Evolutionary conservation across 257 asterid genomes (phyloP), one percentile per base, ranked within the genome.

Genomic region (Verbena officinalis): DNA sequence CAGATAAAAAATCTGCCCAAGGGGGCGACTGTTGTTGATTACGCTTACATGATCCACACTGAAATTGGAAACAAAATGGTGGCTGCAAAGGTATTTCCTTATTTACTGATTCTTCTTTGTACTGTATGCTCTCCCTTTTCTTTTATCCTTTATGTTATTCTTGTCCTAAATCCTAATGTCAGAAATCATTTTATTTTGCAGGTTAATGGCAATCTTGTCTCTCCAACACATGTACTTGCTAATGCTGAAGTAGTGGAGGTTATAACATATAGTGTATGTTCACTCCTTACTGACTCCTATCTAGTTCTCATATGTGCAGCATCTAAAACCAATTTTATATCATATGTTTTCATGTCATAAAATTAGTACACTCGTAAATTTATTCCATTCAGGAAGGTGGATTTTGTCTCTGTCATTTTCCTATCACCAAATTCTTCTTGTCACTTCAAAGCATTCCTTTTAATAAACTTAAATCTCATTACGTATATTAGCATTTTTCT

Each of bases 161-260:
- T 44, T 44, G 58, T 67, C 71, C 72, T 51, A 76, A 17, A 54
- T 67, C 71, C 72, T 51, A 76, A 17, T 43, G 19, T 63, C 51
- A 16, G 39, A 65, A 21, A 54, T n/a, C n/a, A 13, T 58, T 51
- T 73, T 20, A 23, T 14, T 73, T 79, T 79, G 65, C 86, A 91
- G 97, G 96, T 91, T 81, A 91, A 91, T 67, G 96, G 97, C 45
- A 91, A 88, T 77, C 86, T 88, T 24, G 94, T 91, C 77, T 81
- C 95, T 54, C 96, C 97, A 8, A 55, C 74, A 67, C 95, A 86
- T 75, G 78, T 77, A 61, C 94, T 91, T 70, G 89, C 82, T 54
- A 91, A 91, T 68, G 96, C 97, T 53, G 97, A 91, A 80, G 96
- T 91, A 58, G 95, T 91, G 67, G 98, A 88, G 82, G 80, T 91